These are phyloP conservation scores for Rosa rugosa DNA, from an alignment of 306 rosid genomes.

Conservation along the genomic window DNA sequence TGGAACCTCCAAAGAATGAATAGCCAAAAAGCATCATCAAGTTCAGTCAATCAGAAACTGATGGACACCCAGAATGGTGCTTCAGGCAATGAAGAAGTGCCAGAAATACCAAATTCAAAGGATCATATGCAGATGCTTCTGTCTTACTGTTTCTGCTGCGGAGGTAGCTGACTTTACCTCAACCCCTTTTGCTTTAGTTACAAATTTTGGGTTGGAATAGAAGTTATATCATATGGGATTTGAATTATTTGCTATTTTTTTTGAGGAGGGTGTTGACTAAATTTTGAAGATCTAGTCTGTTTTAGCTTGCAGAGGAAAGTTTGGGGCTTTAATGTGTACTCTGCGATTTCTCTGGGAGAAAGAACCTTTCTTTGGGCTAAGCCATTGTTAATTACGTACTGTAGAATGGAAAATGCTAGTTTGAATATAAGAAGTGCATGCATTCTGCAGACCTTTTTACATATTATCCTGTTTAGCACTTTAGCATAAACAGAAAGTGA, in stretches of 20 bases:
- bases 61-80: slow-evolving; percentile 18
- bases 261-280: background rate
- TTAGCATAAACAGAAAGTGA: background rate
- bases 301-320: background rate
- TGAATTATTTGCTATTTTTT: background rate
- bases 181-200: background rate
- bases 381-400: background rate
- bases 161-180: slow-evolving; percentile 28
- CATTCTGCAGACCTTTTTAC: background rate
- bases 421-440: background rate
- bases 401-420: background rate
- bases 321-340: background rate
- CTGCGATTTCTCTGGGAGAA: background rate
- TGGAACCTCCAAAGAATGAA: slow-evolving; percentile 43
- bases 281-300: background rate
- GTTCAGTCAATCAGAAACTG: slow-evolving; percentile 25
- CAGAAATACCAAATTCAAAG: slow-evolving; percentile 9
- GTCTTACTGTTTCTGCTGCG: slow-evolving; percentile 36
- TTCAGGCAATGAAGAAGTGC: background rate
- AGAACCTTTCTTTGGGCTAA: background rate
- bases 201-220: background rate
- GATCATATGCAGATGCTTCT: slow-evolving; percentile 16
- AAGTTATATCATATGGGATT: slow-evolving; percentile 14
- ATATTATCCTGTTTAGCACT: background rate
- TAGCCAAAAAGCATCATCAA: slow-evolving; percentile 17